Percentiles rank a stretch among this genome's conserved stretches.
These are phyloP conservation scores for Vanderwaltozyma polyspora DNA, from an alignment of 805 yeast genomes.

Conservation along the genomic window DNA sequence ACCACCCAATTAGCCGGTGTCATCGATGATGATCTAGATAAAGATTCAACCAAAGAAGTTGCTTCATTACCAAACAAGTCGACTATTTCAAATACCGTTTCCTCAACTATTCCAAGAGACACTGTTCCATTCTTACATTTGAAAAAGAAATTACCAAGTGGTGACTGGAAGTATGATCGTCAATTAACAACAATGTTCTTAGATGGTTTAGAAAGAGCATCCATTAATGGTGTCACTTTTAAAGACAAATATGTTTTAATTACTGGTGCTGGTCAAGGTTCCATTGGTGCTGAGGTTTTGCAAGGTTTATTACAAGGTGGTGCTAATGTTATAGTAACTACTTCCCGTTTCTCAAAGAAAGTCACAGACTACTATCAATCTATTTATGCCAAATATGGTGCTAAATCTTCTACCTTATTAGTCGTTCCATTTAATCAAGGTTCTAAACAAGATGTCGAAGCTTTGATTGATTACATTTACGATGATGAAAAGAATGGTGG, in stretches of 20 bases:
- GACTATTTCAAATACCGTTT: constrained; percentile 60
- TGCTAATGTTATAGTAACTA: constrained; percentile 92
- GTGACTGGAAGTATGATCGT: constrained; percentile 78
- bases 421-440: constrained; percentile 99
- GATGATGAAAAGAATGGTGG: constrained; percentile 76
- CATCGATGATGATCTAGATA: constrained; percentile 37
- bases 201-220: constrained; percentile 87
- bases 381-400: constrained; percentile 86
- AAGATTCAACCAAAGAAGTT: constrained; percentile 61
- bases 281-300: constrained; percentile 94
- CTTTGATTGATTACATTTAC: constrained; percentile 76
- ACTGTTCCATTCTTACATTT: constrained; percentile 92
- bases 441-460: constrained; percentile 84
- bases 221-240: constrained; percentile 86
- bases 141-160: constrained; percentile 61
- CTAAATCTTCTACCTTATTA: constrained; percentile 80
- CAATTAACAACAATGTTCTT: constrained; percentile 65
- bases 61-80: constrained; percentile 72
- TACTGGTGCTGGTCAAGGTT: constrained; percentile 98
- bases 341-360: constrained; percentile 86
- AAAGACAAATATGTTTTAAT: constrained; percentile 79
- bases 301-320: constrained; percentile 96
- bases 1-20: constrained; percentile 46
- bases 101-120: constrained; percentile 62
- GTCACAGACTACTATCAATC: constrained; percentile 94